Percentiles rank a stretch among this genome's conserved stretches.
These are phyloP conservation scores for Acanthamoeba sp. DNA, from an alignment of 208 protist species.

Conservation along the genomic window DNA sequence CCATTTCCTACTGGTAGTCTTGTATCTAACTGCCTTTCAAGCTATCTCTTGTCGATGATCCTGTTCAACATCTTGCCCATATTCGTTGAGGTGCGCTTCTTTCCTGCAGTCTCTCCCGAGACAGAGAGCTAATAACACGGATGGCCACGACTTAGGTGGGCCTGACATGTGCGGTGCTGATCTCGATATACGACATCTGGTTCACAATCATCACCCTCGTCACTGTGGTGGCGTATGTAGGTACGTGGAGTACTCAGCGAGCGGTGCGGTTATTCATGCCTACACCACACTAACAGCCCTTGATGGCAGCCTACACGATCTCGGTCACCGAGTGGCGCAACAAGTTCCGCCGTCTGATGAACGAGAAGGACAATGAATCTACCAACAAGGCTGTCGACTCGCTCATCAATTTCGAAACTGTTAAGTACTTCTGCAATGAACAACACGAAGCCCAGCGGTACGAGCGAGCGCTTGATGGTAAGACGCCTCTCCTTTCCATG, in stretches of 20 bases:
- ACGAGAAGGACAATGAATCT: constrained; percentile 73
- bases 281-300: not conserved
- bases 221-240: constrained; percentile 24
- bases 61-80: constrained; percentile 82
- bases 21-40: constrained; percentile 7
- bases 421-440: constrained; percentile 88
- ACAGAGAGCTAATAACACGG: not conserved
- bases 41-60: constrained; percentile 86
- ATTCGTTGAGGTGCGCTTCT: constrained; percentile 85
- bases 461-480: constrained; percentile 74
- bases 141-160: no score
- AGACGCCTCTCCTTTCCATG: constrained; percentile 56
- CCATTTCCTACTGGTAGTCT: not conserved
- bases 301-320: constrained; percentile 26
- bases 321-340: constrained; percentile 73
- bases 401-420: constrained; percentile 87
- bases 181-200: constrained; percentile 65
- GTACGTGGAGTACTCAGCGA: constrained; percentile 4
- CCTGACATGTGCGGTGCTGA: constrained; percentile 15
- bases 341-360: constrained; percentile 59
- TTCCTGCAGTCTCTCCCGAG: constrained; percentile 46
- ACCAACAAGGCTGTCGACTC: constrained; percentile 88
- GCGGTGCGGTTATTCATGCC: not conserved
- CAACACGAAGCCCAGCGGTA: constrained; percentile 80
- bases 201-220: constrained; percentile 69